Base-by-base conservation (phyloP, 1,139 yeast genomes). In the Saccharomyces uvarum region DNA sequence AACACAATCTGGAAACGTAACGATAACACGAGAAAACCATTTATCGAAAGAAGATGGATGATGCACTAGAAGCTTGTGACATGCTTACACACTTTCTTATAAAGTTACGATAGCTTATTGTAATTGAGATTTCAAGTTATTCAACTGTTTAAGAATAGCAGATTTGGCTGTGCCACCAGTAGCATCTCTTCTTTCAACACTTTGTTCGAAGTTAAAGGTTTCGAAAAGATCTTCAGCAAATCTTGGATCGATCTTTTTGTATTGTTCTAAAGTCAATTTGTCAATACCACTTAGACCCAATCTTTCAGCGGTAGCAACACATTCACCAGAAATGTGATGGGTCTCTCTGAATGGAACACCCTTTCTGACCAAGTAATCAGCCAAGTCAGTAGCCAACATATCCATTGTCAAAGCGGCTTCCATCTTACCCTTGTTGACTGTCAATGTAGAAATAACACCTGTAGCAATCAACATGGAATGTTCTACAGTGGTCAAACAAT, bases 321-420 rank as follows among this genome's bases (percentile, higher is more conserved):
- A 93, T 71, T 89, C 97, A 55, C 99, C 99, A 4, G 97, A 89
- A 59, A 93, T 91, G 72, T 93, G 98, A 73, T 93, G 99, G 2
- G 99, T 93, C 75, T 93, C 98, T 77, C 99, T 88, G 77, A 93
- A 93, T 56, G 99, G 99, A 60, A 93, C 99, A 55, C 99, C 99
- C 73, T 86, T 90, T 76, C 97, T 84, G 54, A 93, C 99, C 63
- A 93, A 79, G 73, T 93, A 93, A 73, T 93, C 99, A 47, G 99
- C 99, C 65, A 93, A 80, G 71, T 93, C 99, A 26, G 99, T 93
- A 16, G 99, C 99, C 66, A 93, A 80, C 99, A 93, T 95, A 72
- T 95, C 99, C 96, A 91, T 91, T 33, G 98, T 91, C 66, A 93
- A 80, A 0, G 98, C 95, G 48, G 79, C 83, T 64, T 78, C 79